Percentiles rank a stretch among this genome's conserved stretches.
Conservation (phyloP, 345 rosid species). For the Pistacia vera region DNA sequence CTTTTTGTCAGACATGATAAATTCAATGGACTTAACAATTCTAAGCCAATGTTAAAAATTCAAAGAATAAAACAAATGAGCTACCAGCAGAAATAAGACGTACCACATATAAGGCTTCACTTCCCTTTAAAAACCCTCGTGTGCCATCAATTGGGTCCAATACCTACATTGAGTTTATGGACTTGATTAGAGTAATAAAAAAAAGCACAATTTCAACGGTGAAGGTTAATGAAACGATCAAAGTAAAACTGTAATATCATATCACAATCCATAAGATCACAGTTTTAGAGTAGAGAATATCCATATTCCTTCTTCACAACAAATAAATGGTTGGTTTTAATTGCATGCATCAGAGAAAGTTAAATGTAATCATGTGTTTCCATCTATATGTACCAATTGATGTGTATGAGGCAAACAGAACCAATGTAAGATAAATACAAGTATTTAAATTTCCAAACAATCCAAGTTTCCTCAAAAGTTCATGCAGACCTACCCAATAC, state of each 20-base stretch:
- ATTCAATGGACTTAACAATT: neutral
- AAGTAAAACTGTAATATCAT: constrained; percentile 4
- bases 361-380: neutral
- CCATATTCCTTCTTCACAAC: neutral
- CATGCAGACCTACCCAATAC: constrained; percentile 64
- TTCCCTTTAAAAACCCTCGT: constrained; percentile 75
- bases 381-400: neutral
- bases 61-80: constrained; percentile 4
- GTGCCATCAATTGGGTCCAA: constrained; percentile 96
- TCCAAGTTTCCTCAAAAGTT: neutral
- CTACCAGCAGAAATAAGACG: constrained; percentile 16
- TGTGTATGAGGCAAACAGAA: neutral
- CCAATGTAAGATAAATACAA: neutral
- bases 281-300: neutral
- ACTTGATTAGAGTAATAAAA: neutral
- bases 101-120: constrained; percentile 86
- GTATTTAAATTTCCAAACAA: neutral
- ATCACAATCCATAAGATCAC: neutral
- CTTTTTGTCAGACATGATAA: neutral
- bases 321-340: neutral
- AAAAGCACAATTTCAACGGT: neutral
- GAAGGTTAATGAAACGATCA: constrained; percentile 11
- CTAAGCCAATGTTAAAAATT: constrained; percentile 8
- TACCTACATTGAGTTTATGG: constrained; percentile 48
- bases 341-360: neutral